phyloP scores from a whole-genome alignment of 2,329 filamentous ascomycete genomes.

The Neoscytalidium dimidiatum region DNA sequence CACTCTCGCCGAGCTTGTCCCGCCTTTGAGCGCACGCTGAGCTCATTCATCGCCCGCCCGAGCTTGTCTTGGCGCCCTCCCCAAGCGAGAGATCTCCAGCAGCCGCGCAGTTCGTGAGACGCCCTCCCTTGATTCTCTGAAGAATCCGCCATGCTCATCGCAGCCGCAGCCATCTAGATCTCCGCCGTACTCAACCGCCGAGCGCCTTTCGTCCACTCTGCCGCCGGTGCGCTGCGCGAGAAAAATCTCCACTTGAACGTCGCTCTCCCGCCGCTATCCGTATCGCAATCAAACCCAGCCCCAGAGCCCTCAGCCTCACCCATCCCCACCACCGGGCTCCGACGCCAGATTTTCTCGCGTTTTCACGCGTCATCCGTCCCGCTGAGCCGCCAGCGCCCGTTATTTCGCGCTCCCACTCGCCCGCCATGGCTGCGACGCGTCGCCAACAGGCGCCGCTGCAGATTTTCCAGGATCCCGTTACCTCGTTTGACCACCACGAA shows the following conservation, averaged over 20 bases:
- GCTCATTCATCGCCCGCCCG: slow-evolving; percentile 11
- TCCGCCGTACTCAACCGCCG: not conserved
- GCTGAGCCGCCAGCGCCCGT: slow-evolving; percentile 32
- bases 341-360: slow-evolving; percentile 36
- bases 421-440: slow-evolving; percentile 58
- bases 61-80: slow-evolving; percentile 15
- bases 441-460: slow-evolving; percentile 56
- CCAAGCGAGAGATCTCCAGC: slow-evolving; percentile 19
- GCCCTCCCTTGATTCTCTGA: slow-evolving; percentile 16
- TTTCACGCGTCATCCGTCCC: slow-evolving; percentile 42
- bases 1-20: not conserved
- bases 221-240: not conserved
- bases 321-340: slow-evolving; percentile 21
- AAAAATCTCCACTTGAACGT: slow-evolving; percentile 11
- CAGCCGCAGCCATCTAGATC: slow-evolving; percentile 16
- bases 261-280: slow-evolving; percentile 14
- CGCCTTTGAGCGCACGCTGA: slow-evolving; percentile 8
- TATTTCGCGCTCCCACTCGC: slow-evolving; percentile 29
- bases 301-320: slow-evolving; percentile 5
- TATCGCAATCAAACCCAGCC: slow-evolving; percentile 8
- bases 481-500: slow-evolving; percentile 45
- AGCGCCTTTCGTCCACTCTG: not conserved
- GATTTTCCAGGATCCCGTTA: slow-evolving; percentile 59
- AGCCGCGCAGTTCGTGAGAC: slow-evolving; percentile 17
- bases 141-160: slow-evolving; percentile 12